These are phyloP conservation scores for Trichoderma pleuroti DNA, from an alignment of 2,329 filamentous ascomycete species.

Conservation along the genomic window DNA sequence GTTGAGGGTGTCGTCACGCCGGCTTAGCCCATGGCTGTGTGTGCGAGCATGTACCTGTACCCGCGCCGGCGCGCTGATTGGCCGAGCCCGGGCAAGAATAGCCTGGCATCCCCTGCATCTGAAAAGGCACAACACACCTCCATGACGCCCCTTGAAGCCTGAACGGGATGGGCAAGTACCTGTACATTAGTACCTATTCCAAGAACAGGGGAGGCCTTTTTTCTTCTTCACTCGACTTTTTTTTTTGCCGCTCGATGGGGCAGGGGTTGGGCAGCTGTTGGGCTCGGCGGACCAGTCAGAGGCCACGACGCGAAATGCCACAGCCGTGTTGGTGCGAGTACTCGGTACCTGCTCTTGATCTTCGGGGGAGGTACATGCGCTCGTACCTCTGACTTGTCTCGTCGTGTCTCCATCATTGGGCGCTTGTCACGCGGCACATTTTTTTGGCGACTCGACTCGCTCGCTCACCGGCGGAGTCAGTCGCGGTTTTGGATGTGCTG, in stretches of 20 bases:
- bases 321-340: neutral
- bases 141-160: conserved; percentile 1
- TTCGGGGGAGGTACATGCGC: neutral
- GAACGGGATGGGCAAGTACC: neutral
- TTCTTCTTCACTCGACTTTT: neutral
- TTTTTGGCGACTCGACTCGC: neutral
- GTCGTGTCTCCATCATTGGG: neutral
- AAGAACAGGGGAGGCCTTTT: neutral
- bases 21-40: neutral
- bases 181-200: neutral
- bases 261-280: conserved; percentile 15
- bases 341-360: neutral
- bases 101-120: neutral
- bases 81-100: neutral
- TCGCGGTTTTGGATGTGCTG: neutral
- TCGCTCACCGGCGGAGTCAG: neutral
- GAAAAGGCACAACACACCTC: conserved; percentile 10
- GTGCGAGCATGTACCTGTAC: neutral
- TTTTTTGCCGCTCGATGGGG: conserved; percentile 2
- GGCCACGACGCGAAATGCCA: neutral
- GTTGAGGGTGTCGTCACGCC: conserved; percentile 3
- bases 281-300: neutral
- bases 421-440: conserved; percentile 7
- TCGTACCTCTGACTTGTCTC: neutral
- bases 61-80: neutral